These are phyloP conservation scores for Neofusicoccum cordaticola DNA, from an alignment of 2,329 filamentous ascomycete genomes.

Conservation along the genomic window DNA sequence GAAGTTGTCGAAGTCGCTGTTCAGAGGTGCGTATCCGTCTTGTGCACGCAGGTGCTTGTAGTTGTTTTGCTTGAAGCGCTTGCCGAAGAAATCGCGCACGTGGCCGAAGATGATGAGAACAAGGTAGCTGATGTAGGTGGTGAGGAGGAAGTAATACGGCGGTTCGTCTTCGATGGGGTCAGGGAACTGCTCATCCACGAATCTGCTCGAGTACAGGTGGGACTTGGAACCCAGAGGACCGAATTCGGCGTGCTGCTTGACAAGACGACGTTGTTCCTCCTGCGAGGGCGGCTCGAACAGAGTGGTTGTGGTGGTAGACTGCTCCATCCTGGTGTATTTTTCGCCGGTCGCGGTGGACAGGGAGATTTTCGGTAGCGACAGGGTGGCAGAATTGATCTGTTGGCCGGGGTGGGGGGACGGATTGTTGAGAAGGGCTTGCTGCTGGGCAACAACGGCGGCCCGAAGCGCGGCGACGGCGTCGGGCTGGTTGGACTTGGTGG, in stretches of 20 bases:
- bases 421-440: constrained; percentile 61
- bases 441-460: constrained; percentile 60
- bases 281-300: constrained; percentile 85
- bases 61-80: constrained; percentile 83
- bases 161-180: constrained; percentile 91
- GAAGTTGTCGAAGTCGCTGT: constrained; percentile 98
- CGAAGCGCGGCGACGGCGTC: constrained; percentile 61
- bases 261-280: constrained; percentile 74
- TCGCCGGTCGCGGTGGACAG: constrained; percentile 81
- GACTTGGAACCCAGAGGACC: constrained; percentile 75
- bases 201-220: constrained; percentile 86
- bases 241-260: constrained; percentile 83
- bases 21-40: constrained; percentile 91
- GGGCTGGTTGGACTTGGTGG: constrained; percentile 60
- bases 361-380: constrained; percentile 86
- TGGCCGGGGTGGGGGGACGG: constrained; percentile 52
- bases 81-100: constrained; percentile 95
- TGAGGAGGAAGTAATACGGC: constrained; percentile 93
- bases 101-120: constrained; percentile 94
- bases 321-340: constrained; percentile 62
- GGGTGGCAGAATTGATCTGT: constrained; percentile 67
- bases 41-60: constrained; percentile 79
- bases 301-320: constrained; percentile 46
- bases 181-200: constrained; percentile 75
- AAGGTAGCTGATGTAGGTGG: constrained; percentile 97